A percentile compares a stretch with the other conserved stretches of the same genome.
These are phyloP conservation scores for Penicillium simplicissimum DNA, from an alignment of 495 filamentous ascomycete species.

Conservation along the genomic window DNA sequence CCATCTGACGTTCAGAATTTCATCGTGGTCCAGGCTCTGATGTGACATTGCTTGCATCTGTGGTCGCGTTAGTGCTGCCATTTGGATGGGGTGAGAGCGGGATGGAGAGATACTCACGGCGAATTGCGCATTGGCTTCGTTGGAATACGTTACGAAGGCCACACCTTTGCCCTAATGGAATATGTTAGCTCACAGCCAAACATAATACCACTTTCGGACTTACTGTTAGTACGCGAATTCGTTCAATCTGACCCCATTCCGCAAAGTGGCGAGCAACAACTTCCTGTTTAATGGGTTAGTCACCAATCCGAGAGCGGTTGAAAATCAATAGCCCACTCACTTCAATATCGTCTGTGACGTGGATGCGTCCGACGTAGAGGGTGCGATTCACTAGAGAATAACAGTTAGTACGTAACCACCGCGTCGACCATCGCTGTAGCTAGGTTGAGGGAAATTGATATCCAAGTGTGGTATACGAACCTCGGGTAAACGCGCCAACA, in stretches of 20 bases:
- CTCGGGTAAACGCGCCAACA: conserved; percentile 81
- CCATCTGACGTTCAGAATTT: conserved; percentile 96
- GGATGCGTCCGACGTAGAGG: conserved; percentile 88
- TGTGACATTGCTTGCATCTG: conserved; percentile 77
- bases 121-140: conserved; percentile 85
- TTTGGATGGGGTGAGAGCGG: background rate
- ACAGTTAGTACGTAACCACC: background rate
- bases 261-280: conserved; percentile 91
- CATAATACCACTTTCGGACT: conserved; percentile 30
- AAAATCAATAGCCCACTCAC: background rate
- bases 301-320: background rate
- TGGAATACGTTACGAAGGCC: conserved; percentile 67
- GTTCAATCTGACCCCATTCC: conserved; percentile 91
- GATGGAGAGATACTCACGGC: conserved; percentile 40
- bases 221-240: conserved; percentile 85
- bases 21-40: conserved; percentile 79
- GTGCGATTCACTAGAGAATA: conserved; percentile 70
- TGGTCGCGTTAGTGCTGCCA: background rate
- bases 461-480: background rate
- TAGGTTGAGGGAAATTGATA: background rate
- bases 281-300: conserved; percentile 46
- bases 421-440: background rate
- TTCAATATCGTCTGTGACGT: conserved; percentile 96
- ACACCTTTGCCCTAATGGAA: conserved; percentile 56
- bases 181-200: background rate